phyloP scores from a whole-genome alignment of 306 rosid genomes.

The Malus domestica region DNA sequence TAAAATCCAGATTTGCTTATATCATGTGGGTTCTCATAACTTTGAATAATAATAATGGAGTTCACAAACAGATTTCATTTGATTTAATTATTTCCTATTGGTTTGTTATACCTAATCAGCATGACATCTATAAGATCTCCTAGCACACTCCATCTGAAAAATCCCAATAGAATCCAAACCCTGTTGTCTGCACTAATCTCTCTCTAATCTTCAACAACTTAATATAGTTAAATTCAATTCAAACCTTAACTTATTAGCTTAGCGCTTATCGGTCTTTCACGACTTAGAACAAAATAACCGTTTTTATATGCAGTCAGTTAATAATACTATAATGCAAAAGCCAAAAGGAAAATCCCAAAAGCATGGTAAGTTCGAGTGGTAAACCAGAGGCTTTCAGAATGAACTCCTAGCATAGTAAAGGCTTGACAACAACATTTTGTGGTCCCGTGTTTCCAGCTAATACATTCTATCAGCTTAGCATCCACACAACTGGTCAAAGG shows the following conservation, averaged over 20 bases:
- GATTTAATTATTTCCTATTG: not conserved
- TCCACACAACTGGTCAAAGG: not conserved
- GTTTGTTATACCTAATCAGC: not conserved
- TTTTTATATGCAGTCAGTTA: not conserved
- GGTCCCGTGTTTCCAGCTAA: not conserved
- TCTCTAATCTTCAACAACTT: not conserved
- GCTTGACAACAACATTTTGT: not conserved
- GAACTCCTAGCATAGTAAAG: not conserved
- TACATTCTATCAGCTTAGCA: not conserved
- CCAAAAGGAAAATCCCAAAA: not conserved
- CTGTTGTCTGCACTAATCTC: not conserved
- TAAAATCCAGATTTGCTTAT: not conserved
- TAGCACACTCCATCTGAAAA: not conserved
- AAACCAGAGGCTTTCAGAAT: not conserved
- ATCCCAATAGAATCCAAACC: not conserved
- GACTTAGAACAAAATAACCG: not conserved
- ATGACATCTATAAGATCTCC: not conserved
- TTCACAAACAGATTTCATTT: not conserved
- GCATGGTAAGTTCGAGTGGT: not conserved
- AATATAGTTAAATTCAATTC: not conserved
- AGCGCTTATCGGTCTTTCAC: not conserved
- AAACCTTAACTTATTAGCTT: not conserved
- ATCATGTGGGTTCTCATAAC: not conserved
- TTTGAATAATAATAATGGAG: not conserved
- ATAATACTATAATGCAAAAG: not conserved